Base-by-base conservation (phyloP, 1,284 basidiomycete genomes). In the Nidula niveotomentosa region DNA sequence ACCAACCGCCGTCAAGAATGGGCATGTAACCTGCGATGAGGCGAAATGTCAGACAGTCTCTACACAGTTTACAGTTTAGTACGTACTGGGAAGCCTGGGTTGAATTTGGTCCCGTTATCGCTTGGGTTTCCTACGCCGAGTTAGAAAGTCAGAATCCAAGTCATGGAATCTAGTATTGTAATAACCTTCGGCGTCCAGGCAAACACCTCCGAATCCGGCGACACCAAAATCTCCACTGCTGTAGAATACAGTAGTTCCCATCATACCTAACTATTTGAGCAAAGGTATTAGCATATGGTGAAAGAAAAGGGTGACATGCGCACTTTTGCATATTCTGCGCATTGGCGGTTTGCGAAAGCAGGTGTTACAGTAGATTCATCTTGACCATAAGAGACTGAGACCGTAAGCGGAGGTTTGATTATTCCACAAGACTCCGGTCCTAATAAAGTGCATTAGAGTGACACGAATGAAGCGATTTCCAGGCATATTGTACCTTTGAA, bases 331-430 rank as follows among this genome's bases (percentile, higher is more conserved):
- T 86, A 86, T 60, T 86, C 84, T 8, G 65, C 63, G 61, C 84
- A 85, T 63, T 85, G 84, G 37, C 83, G 71, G 48, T 68, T 66
- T 17, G 79, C 73, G 63, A 78, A 84, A 34, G 63, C 62, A 1
- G 68, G 56, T 0, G 76, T 74, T 15, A 79, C 68, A 48, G 75
- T 73, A 1, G 72, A 73, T 65, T 85, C 83, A 44, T 78, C 71
- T 54, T 73, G 75, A 49, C 69, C 71, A 60, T 84, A 85, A 0
- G 83, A 85, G 1, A 78, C 77, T 30, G 83, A 84, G 43, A 86
- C 77, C 51, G 86, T 78, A 53, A 80, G 70, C 18, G 83, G 72
- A 6, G 76, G 76, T 6, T 67, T 66, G 41, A 77, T 69, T 13
- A 75, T 81, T 0, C 84, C 85, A 58, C 84, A 87, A 18, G 73